Evolutionary conservation across 345 rosid species (phyloP).

Genomic region (Leavenworthia alabamica): DNA sequence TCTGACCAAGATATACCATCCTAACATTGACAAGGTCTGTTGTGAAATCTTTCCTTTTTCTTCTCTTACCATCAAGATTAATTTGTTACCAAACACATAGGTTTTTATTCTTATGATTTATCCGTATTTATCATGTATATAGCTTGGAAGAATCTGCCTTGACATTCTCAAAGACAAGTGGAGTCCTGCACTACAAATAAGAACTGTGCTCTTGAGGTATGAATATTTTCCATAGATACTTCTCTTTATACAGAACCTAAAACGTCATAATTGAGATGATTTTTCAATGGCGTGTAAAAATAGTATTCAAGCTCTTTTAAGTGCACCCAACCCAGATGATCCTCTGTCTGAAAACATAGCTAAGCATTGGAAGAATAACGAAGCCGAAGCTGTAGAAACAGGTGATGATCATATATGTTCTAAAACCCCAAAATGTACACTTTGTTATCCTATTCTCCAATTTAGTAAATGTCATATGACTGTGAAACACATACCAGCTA

Average conservation of each 20-base stretch:
- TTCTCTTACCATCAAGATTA: neutral
- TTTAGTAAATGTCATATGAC: neutral
- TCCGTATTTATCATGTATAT: constrained; percentile 3
- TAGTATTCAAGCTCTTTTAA: constrained; percentile 85
- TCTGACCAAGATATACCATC: constrained; percentile 95
- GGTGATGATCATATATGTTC: constrained; percentile 16
- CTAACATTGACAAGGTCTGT: constrained; percentile 92
- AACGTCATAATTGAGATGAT: neutral
- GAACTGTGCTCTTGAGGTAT: constrained; percentile 95
- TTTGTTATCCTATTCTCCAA: neutral
- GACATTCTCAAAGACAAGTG: constrained; percentile 98
- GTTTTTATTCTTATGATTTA: constrained; percentile 3
- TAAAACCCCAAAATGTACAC: neutral
- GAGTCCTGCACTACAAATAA: constrained; percentile 98
- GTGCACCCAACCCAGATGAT: constrained; percentile 98
- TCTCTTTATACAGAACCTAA: neutral
- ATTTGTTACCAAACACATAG: neutral
- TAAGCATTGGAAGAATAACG: constrained; percentile 96
- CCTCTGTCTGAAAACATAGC: constrained; percentile 98
- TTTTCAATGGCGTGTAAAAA: neutral
- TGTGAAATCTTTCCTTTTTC: neutral
- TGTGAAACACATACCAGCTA: constrained; percentile 65
- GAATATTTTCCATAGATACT: neutral
- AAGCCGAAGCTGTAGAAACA: constrained; percentile 41
- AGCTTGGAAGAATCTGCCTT: constrained; percentile 99